Conservation (phyloP, 768 basidiomycete genomes). For the Solioccasus polychromus region DNA sequence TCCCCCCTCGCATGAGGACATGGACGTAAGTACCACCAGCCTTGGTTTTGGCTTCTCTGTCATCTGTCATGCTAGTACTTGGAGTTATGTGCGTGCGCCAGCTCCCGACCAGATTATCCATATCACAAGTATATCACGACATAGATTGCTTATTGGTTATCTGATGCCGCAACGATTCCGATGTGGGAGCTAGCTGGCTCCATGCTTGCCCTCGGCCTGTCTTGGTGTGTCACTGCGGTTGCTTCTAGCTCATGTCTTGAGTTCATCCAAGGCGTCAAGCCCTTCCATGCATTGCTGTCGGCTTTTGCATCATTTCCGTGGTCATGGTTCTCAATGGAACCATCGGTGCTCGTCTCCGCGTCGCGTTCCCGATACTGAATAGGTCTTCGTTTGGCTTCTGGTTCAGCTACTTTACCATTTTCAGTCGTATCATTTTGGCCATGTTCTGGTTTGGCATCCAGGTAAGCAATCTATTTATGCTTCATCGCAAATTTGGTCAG, state of each 20-base stretch:
- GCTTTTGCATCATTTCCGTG: slow-evolving; percentile 68
- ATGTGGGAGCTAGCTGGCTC: slow-evolving; percentile 53
- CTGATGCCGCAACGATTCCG: slow-evolving; percentile 24
- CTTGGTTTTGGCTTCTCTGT: neutral
- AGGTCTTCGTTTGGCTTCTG: slow-evolving; percentile 88
- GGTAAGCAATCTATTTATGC: slow-evolving; percentile 30
- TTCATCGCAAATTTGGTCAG: neutral
- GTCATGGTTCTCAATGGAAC: slow-evolving; percentile 80
- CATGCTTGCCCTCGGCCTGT: slow-evolving; percentile 74
- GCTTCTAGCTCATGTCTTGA: neutral
- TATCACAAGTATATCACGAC: neutral
- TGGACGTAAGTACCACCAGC: slow-evolving; percentile 51
- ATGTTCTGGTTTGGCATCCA: slow-evolving; percentile 86
- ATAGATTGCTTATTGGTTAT: slow-evolving; percentile 27
- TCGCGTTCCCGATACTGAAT: slow-evolving; percentile 73
- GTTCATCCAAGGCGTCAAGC: slow-evolving; percentile 57
- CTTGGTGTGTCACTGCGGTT: slow-evolving; percentile 44
- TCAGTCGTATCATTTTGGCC: slow-evolving; percentile 71
- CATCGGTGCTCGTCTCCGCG: slow-evolving; percentile 73
- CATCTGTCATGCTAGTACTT: slow-evolving; percentile 33
- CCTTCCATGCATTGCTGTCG: slow-evolving; percentile 65
- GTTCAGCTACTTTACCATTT: slow-evolving; percentile 83
- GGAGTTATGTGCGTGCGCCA: slow-evolving; percentile 66
- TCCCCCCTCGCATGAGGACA: slow-evolving; percentile 56
- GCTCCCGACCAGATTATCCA: slow-evolving; percentile 39